These are phyloP conservation scores for Pichia nakasei DNA, from an alignment of 805 yeast genomes.

Conservation along the genomic window DNA sequence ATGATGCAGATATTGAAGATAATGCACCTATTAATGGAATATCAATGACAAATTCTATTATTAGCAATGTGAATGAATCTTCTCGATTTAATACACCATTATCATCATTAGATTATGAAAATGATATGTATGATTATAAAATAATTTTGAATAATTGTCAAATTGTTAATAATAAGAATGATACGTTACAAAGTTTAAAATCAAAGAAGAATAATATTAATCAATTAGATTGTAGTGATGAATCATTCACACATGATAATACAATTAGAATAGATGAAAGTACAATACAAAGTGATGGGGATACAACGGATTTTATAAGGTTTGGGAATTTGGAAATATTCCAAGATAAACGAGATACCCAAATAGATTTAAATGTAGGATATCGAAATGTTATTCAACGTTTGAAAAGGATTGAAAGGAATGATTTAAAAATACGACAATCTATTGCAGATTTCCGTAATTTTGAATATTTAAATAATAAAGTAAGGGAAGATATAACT, in stretches of 20 bases:
- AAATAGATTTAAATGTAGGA: too few species aligned
- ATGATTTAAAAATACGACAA: constrained; percentile 3
- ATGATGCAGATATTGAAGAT: too few species aligned
- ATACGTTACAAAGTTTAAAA: too few species aligned
- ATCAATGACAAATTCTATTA: not conserved
- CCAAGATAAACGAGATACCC: not conserved
- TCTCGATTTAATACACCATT: constrained; percentile 3
- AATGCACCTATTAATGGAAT: not conserved
- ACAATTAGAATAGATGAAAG: not conserved
- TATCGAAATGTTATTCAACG: not conserved
- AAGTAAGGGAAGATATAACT: too few species aligned
- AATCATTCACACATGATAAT: not conserved
- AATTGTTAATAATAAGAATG: too few species aligned
- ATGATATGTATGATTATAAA: constrained; percentile 4
- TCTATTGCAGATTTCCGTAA: constrained; percentile 8
- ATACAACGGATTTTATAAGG: not conserved
- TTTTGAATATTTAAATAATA: too few species aligned
- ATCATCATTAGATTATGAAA: constrained; percentile 5
- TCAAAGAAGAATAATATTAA: too few species aligned
- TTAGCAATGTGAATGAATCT: not conserved
- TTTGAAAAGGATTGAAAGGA: constrained; percentile 2
- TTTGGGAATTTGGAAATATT: not conserved
- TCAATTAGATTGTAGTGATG: not conserved
- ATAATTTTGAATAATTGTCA: constrained; percentile 1
- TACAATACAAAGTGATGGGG: not conserved